A percentile compares a stretch with the other conserved stretches of the same genome.
Evolutionary conservation across 805 yeast genomes (phyloP).

Genomic region (Wickerhamiella sergipiensis): DNA sequence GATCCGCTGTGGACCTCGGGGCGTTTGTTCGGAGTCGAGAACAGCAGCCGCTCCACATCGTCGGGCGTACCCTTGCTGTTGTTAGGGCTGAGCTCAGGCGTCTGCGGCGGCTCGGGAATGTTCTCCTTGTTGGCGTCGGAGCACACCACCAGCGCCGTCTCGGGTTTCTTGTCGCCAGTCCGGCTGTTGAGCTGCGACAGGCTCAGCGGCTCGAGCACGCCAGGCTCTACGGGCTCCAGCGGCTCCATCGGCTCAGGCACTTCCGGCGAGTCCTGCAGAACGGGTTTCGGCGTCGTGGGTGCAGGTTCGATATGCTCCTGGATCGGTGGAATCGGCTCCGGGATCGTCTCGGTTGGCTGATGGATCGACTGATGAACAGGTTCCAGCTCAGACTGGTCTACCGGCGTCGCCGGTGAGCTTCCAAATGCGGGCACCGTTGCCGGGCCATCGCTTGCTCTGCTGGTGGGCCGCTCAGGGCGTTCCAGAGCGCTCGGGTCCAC

Average conservation of each 20-base stretch:
- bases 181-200: not conserved
- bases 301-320: no score
- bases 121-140: conserved; percentile 5
- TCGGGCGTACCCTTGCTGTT: not conserved
- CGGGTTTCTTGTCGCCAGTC: not conserved
- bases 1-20: conserved; percentile 1
- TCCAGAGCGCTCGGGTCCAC: not conserved
- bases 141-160: not conserved
- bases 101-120: not conserved
- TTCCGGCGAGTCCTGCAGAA: no score
- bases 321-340: no score
- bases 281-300: no score
- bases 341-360: no score
- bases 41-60: not conserved
- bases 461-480: not conserved
- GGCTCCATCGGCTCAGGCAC: not conserved
- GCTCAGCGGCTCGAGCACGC: not conserved
- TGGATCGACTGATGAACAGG: no score
- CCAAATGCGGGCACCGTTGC: not conserved
- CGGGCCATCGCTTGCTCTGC: not conserved
- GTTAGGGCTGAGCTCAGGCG: not conserved
- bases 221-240: not conserved
- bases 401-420: not conserved
- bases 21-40: conserved; percentile 1
- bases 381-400: not conserved